phyloP scores from a whole-genome alignment of 345 rosid genomes.

The Aurinia saxatilis region DNA sequence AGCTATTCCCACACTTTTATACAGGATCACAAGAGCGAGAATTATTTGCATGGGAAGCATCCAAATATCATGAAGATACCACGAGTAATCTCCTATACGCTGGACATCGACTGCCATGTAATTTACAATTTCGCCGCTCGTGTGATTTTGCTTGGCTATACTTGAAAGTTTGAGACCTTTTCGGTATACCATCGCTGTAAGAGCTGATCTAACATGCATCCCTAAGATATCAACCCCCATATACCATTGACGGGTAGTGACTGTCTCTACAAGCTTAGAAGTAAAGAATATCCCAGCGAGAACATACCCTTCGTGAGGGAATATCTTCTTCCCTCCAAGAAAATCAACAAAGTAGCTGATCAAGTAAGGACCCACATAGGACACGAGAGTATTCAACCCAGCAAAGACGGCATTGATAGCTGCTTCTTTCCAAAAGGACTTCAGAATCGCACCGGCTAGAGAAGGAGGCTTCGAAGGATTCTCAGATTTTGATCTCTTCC shows the following conservation, averaged over 20 bases:
- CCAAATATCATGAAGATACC: constrained; percentile 99
- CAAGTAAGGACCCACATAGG: constrained; percentile 96
- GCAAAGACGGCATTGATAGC: constrained; percentile 94
- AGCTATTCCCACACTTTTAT: constrained; percentile 96
- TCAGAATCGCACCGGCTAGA: constrained; percentile 79
- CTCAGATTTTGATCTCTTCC: constrained; percentile 81
- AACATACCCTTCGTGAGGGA: constrained; percentile 89
- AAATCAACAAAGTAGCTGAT: constrained; percentile 95
- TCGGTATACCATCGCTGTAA: constrained; percentile 90
- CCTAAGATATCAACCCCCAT: constrained; percentile 98
- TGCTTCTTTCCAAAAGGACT: constrained; percentile 95
- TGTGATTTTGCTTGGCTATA: constrained; percentile 86
- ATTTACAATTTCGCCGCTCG: constrained; percentile 93
- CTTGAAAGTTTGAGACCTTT: constrained; percentile 92
- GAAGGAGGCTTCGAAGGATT: constrained; percentile 75
- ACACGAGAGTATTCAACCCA: constrained; percentile 76
- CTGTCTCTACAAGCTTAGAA: constrained; percentile 91
- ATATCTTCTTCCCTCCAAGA: constrained; percentile 77
- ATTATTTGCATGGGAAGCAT: constrained; percentile 97
- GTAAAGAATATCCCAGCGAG: constrained; percentile 91
- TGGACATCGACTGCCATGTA: constrained; percentile 99
- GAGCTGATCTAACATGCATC: constrained; percentile 97
- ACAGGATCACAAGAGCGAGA: constrained; percentile 92
- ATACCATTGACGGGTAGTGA: constrained; percentile 97
- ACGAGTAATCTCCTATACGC: constrained; percentile 91